Percentiles rank a stretch among this genome's conserved stretches.
phyloP scores from a whole-genome alignment of 352 stramenopile species.

The Aphanomyces cochlioides region DNA sequence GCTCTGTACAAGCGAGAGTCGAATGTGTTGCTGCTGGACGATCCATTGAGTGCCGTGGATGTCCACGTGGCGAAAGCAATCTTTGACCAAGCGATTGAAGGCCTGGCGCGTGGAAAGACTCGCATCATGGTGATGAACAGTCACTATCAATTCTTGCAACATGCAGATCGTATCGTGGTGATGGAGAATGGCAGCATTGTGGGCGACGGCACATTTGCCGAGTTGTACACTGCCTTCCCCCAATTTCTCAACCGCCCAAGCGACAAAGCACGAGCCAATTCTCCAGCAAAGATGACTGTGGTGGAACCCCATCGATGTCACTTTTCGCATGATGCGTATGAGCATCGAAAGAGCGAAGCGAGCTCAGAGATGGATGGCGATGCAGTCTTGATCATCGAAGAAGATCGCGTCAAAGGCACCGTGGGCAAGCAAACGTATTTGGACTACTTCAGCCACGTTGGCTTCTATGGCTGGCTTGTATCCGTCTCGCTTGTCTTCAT shows the following conservation, averaged over 20 bases:
- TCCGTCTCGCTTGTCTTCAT: background rate
- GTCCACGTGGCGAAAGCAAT: too few relatives aligned
- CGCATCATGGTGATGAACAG: conserved; percentile 93
- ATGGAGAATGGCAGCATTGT: conserved; percentile 69
- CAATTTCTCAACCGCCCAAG: too few relatives aligned
- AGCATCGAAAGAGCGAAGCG: too few relatives aligned
- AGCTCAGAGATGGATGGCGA: too few relatives aligned
- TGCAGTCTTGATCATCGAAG: background rate
- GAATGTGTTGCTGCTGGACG: too few relatives aligned
- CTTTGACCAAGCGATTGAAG: too few relatives aligned
- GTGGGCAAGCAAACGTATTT: background rate
- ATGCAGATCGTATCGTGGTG: conserved; percentile 51
- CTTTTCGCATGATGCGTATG: too few relatives aligned
- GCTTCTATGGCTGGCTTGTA: background rate
- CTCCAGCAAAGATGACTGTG: too few relatives aligned
- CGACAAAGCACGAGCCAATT: too few relatives aligned
- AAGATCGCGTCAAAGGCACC: background rate
- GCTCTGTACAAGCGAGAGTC: too few relatives aligned
- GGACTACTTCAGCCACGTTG: conserved; percentile 2
- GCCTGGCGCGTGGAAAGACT: conserved; percentile 33
- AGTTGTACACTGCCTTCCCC: conserved; percentile 39
- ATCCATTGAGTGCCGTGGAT: too few relatives aligned
- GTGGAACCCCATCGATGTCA: too few relatives aligned
- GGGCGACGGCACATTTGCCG: conserved; percentile 67
- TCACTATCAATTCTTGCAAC: conserved; percentile 84